These are phyloP conservation scores for Hypoxylon sp. DNA, from an alignment of 2,329 filamentous ascomycete species.

Conservation along the genomic window DNA sequence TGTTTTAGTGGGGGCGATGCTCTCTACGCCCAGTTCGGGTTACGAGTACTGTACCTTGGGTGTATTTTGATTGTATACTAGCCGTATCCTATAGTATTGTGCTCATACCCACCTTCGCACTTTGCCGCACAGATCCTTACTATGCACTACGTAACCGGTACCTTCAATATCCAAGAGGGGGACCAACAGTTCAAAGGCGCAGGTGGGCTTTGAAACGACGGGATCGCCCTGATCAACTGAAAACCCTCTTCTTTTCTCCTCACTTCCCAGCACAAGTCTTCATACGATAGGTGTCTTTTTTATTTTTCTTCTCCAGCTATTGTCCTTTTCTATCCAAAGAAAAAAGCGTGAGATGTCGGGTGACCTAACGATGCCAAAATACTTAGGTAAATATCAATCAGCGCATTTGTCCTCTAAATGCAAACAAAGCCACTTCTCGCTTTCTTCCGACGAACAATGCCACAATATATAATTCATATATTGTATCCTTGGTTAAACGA, in stretches of 20 bases:
- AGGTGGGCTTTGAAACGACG: constrained; percentile 38
- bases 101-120: constrained; percentile 12
- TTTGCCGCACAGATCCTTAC: constrained; percentile 14
- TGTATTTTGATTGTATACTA: constrained; percentile 7
- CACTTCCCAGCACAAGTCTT: background rate
- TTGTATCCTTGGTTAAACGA: constrained; percentile 34
- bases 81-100: constrained; percentile 18
- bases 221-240: constrained; percentile 39
- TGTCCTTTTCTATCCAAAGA: background rate
- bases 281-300: background rate
- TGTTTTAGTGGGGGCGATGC: constrained; percentile 37
- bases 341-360: background rate
- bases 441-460: constrained; percentile 19
- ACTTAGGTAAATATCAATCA: constrained; percentile 9
- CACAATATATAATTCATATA: constrained; percentile 36
- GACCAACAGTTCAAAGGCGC: constrained; percentile 17
- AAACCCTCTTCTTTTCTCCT: constrained; percentile 19
- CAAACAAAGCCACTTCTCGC: constrained; percentile 4
- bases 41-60: constrained; percentile 7
- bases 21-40: constrained; percentile 18
- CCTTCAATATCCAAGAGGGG: constrained; percentile 8
- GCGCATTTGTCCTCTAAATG: constrained; percentile 9
- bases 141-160: constrained; percentile 16
- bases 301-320: constrained; percentile 3
- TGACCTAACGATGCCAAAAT: background rate